Percentiles rank a stretch among this genome's conserved stretches.
phyloP scores from a whole-genome alignment of 108 stramenopile species.

The Discostella pseudostelligera region DNA sequence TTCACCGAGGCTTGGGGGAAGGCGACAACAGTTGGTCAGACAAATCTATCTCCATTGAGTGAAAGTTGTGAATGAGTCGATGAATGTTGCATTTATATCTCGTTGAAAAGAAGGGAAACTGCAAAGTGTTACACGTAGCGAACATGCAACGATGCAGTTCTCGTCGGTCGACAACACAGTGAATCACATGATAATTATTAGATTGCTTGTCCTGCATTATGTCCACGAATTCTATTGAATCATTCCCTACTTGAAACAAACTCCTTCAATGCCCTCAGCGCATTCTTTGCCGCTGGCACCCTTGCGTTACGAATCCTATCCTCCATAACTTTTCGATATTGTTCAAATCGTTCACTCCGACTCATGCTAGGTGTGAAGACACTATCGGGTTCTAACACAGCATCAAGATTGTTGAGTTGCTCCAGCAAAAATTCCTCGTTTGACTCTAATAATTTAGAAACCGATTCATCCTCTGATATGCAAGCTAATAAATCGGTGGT shows the following conservation, averaged over 20 bases:
- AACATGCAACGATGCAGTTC: no score
- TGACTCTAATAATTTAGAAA: conserved; percentile 16
- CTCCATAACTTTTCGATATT: conserved; percentile 35
- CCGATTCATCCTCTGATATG: conserved; percentile 25
- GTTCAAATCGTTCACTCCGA: conserved; percentile 29
- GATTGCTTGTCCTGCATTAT: not conserved
- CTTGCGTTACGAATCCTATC: conserved; percentile 30
- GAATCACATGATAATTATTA: no score
- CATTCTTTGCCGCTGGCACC: conserved; percentile 31
- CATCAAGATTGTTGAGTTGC: conserved; percentile 40
- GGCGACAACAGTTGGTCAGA: conserved; percentile 38
- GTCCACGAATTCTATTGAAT: not conserved
- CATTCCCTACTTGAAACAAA: conserved; percentile 42
- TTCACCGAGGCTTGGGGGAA: conserved; percentile 37
- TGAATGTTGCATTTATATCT: not conserved
- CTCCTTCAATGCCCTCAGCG: conserved; percentile 27
- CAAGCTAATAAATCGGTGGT: conserved; percentile 28
- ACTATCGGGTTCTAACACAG: conserved; percentile 36
- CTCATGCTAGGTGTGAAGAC: conserved; percentile 30
- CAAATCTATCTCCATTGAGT: conserved; percentile 28
- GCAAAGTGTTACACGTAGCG: not conserved
- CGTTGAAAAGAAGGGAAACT: not conserved
- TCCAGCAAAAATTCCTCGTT: conserved; percentile 44
- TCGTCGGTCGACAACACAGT: no score
- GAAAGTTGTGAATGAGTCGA: conserved; percentile 17